Evolutionary conservation across 805 yeast genomes (phyloP), one percentile per base, ranked within the genome.

Genomic region (Pichia ethanolica): DNA sequence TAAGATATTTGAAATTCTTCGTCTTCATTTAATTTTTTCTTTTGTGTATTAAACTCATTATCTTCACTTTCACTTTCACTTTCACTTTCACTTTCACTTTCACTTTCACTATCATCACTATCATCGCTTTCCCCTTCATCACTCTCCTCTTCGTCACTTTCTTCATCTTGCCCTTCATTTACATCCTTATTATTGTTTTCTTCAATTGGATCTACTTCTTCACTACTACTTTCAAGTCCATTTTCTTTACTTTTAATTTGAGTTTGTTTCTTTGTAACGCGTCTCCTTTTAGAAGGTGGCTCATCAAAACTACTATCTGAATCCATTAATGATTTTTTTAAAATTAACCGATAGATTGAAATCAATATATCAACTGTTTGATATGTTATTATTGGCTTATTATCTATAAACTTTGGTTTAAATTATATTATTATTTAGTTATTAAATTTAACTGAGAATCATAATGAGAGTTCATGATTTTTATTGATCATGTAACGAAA

Each of bases 1-100:
- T 59, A 54, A 28, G 62, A 59, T 8, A 65, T 45, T 39, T 53
- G 52, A 34, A 61, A 61, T 40, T 56, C 51, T 13, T 52, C 50
- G 20, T 44, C 55, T 12, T 55, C 61, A 28, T 43, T 44, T 6
- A 53, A 54, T 5, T 39, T 48, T 10, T 41, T 48, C 13, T 52
- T 52, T 1, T 37, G 49, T 8, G 39, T 54, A 7, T 42, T 40
- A 10, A 42, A 46, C 1, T 42, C 55, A 1, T 44, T 49, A 4
- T 38, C 46, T 5, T 42, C 49, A 1, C 26, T 43, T 2, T 38
- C 44, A 5, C 44, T 47, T 7, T 39, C 45, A 6, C 38, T 45
- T 5, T 48, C 52, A 10, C 38, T 46, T 1, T 42, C 50, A 27
- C 38, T 45, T 5, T 44, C 45, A 1, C 30, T 48, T 2, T 20